Conservation (phyloP, 2,329 filamentous ascomycete genomes). For the Fusarium circinatum region DNA sequence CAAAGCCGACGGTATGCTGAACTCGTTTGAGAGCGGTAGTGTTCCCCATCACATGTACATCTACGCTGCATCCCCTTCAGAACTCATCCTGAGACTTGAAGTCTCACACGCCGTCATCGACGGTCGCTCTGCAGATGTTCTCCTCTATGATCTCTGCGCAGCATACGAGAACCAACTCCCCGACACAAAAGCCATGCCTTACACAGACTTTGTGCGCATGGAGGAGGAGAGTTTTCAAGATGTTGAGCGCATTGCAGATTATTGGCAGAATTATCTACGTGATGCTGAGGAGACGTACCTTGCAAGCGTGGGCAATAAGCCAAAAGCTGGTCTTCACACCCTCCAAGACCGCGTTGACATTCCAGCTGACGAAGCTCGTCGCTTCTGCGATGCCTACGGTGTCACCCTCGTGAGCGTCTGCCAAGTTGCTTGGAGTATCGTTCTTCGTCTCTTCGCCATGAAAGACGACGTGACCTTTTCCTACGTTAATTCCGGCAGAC, state of each 20-base stretch:
- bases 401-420: neutral
- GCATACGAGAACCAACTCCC: neutral
- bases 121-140: constrained; percentile 10
- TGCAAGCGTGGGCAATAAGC: neutral
- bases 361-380: neutral
- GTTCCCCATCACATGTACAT: neutral
- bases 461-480: neutral
- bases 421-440: neutral
- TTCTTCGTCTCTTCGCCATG: neutral
- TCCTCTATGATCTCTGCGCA: constrained; percentile 4
- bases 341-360: neutral
- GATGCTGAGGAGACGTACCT: neutral
- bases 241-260: neutral
- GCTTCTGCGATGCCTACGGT: neutral
- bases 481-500: neutral
- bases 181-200: neutral
- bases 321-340: neutral
- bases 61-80: neutral
- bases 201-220: neutral
- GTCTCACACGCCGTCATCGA: constrained; percentile 10
- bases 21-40: neutral
- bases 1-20: neutral
- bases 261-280: neutral
- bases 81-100: neutral
- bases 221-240: neutral